These are phyloP conservation scores for Rutstroemia sp. DNA, from an alignment of 2,329 filamentous ascomycete genomes.

Conservation along the genomic window DNA sequence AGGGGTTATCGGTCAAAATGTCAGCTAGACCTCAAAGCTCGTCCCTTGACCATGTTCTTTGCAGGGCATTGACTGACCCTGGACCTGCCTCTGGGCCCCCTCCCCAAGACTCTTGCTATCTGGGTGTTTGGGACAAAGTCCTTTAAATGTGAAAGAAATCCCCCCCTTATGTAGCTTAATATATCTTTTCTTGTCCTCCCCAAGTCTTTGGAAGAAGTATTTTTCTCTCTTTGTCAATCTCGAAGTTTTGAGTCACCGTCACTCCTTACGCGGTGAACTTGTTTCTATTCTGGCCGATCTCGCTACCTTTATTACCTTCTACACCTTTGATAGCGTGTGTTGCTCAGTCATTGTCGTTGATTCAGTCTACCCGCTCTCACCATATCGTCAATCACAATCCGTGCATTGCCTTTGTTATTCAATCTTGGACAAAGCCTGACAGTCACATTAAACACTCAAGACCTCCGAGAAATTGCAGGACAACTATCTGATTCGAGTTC, in stretches of 20 bases:
- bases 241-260: conserved; percentile 18
- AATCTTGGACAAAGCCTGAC: not conserved
- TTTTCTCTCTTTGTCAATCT: not conserved
- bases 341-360: not conserved
- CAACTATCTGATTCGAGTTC: not conserved
- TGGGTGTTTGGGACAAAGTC: conserved; percentile 1
- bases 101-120: not conserved
- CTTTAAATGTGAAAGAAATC: not conserved
- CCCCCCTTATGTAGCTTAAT: not conserved
- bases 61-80: not conserved
- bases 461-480: not conserved
- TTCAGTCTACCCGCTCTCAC: not conserved
- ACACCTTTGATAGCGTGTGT: not conserved
- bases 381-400: not conserved
- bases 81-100: not conserved
- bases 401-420: not conserved
- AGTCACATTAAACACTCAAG: not conserved
- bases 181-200: conserved; percentile 4
- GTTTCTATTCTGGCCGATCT: conserved; percentile 7
- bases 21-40: not conserved
- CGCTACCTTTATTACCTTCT: not conserved
- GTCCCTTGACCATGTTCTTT: not conserved
- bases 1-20: not conserved
- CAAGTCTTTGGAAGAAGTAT: not conserved
- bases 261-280: conserved; percentile 27